Conservation (phyloP, 345 rosid genomes). For the Corymbia maculata region DNA sequence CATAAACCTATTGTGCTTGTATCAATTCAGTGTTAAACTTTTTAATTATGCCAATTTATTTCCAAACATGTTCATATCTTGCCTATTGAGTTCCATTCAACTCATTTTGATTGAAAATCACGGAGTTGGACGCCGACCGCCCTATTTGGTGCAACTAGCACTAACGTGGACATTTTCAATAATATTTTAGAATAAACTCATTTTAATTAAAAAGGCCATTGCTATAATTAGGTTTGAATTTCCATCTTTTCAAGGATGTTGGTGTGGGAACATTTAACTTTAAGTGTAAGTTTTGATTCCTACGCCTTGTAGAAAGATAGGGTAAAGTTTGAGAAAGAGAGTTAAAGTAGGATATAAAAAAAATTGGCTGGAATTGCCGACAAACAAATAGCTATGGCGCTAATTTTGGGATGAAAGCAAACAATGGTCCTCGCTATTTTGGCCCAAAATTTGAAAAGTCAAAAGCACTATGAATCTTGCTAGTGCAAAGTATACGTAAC, state of each 20-base stretch:
- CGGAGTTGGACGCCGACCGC: rapidly evolving
- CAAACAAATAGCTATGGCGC: background rate
- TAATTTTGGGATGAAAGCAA: too few relatives aligned
- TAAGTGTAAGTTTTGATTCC: too few relatives aligned
- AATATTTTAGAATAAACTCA: background rate
- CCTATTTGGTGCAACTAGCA: rapidly evolving
- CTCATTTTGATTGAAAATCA: rapidly evolving
- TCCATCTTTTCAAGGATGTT: too few relatives aligned
- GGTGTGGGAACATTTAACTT: too few relatives aligned
- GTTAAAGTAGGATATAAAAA: too few relatives aligned
- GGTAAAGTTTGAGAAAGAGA: too few relatives aligned
- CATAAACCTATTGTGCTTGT: too few relatives aligned
- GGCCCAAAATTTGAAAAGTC: background rate
- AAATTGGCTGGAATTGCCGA: background rate
- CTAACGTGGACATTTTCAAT: background rate
- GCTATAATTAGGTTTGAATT: rapidly evolving
- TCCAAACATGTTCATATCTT: too few relatives aligned
- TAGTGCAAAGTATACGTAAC: background rate
- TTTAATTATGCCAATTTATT: too few relatives aligned
- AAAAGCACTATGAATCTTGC: background rate
- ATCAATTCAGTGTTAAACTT: too few relatives aligned
- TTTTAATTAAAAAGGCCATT: background rate
- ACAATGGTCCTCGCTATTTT: background rate
- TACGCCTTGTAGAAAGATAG: too few relatives aligned
- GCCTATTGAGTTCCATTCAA: rapidly evolving